These are phyloP conservation scores for Colletotrichum limetticola DNA, from an alignment of 2,329 filamentous ascomycete species.

Conservation along the genomic window DNA sequence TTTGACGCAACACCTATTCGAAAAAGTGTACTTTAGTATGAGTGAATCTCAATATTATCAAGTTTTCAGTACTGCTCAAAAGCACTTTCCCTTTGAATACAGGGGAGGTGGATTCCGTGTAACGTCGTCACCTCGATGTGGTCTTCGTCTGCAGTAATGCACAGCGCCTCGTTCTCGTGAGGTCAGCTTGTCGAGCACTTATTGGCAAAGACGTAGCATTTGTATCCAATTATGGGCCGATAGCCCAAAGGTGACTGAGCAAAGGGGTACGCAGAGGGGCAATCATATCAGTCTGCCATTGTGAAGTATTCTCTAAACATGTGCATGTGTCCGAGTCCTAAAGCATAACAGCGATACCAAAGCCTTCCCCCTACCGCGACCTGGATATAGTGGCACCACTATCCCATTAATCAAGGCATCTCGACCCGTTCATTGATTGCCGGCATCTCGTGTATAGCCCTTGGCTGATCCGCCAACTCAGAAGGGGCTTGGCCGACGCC, in stretches of 20 bases:
- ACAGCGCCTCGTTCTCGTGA: no score
- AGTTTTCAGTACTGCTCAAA: no score
- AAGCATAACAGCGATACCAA: neutral
- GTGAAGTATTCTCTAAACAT: neutral
- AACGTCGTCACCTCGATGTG: no score
- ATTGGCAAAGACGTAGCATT: neutral
- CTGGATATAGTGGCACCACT: neutral
- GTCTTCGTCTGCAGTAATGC: no score
- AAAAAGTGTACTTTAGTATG: no score
- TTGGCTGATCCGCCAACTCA: constrained; percentile 4
- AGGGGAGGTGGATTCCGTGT: no score
- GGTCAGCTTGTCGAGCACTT: no score
- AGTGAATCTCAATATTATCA: no score
- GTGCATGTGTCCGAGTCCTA: neutral
- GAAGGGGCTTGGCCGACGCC: neutral
- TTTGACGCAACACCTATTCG: no score
- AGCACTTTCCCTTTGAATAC: no score
- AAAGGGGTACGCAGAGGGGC: no score
- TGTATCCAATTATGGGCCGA: neutral
- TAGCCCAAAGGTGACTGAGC: neutral
- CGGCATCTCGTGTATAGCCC: constrained; percentile 23
- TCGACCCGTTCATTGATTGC: constrained; percentile 20
- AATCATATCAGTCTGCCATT: neutral
- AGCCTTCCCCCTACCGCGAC: neutral
- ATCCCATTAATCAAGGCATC: neutral